These are phyloP conservation scores for Neoboletus subvelutipes DNA, from an alignment of 768 basidiomycete genomes.

Conservation along the genomic window DNA sequence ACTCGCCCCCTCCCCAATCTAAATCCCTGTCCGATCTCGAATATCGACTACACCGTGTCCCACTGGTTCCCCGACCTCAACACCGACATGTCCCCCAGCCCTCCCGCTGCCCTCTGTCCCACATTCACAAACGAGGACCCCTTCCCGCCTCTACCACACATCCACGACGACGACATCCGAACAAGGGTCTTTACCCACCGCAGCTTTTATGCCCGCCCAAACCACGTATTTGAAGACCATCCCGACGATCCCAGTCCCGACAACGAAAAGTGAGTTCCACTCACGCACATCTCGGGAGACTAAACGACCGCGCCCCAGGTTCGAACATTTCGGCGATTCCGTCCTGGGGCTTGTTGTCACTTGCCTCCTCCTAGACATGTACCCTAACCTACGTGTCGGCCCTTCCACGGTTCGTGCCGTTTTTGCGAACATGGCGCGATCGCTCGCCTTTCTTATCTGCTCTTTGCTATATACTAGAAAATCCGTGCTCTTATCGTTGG, in stretches of 20 bases:
- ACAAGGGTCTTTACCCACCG: conserved; percentile 74
- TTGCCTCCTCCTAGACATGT: conserved; percentile 56
- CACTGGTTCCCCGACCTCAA: neutral
- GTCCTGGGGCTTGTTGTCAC: conserved; percentile 72
- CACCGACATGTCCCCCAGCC: conserved; percentile 5
- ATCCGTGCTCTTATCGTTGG: conserved; percentile 73
- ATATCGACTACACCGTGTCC: conserved; percentile 6
- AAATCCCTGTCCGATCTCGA: neutral
- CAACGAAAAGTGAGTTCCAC: conserved; percentile 65
- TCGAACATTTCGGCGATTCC: conserved; percentile 75
- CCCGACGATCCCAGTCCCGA: conserved; percentile 73
- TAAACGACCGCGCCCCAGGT: conserved; percentile 37
- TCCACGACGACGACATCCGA: conserved; percentile 45
- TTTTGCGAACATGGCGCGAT: neutral
- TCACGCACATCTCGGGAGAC: neutral
- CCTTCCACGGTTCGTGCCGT: conserved; percentile 55
- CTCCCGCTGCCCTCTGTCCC: conserved; percentile 21
- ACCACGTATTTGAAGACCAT: conserved; percentile 74
- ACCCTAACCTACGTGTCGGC: conserved; percentile 71
- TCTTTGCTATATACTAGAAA: conserved; percentile 54
- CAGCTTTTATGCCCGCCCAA: conserved; percentile 65
- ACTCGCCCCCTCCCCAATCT: neutral
- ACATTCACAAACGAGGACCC: conserved; percentile 31
- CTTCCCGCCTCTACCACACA: conserved; percentile 59
- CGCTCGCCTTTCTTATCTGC: no score